Evolutionary conservation across 1,139 yeast species (phyloP).

Genomic region (Pneumocystis canis): DNA sequence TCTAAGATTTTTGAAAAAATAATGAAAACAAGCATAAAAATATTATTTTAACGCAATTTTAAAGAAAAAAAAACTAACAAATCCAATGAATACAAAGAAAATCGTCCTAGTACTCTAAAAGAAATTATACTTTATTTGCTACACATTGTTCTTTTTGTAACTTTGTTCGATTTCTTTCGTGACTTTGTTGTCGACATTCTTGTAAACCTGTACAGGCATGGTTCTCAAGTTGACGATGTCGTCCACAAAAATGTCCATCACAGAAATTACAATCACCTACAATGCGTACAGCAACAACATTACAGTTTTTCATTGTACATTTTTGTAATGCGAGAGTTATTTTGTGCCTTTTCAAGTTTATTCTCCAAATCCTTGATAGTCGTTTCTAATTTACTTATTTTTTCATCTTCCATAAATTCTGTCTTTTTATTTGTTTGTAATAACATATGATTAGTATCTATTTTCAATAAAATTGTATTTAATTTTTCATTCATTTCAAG

Average conservation of each 20-base stretch:
- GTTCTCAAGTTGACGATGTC: constrained; percentile 74
- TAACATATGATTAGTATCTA: background rate
- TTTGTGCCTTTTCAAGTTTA: background rate
- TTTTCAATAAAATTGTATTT: background rate
- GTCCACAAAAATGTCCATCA: constrained; percentile 74
- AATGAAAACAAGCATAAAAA: no score
- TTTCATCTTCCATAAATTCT: background rate
- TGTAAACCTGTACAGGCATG: constrained; percentile 60
- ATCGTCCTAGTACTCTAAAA: no score
- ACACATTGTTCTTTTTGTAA: background rate
- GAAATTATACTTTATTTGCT: background rate
- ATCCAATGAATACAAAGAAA: background rate
- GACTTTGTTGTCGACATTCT: background rate
- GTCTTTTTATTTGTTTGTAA: background rate
- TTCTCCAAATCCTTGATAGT: background rate
- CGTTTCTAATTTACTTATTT: background rate
- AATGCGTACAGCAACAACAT: constrained; percentile 25
- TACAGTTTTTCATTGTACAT: background rate
- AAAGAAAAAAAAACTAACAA: background rate
- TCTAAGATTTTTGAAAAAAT: no score
- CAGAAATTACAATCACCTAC: constrained; percentile 84
- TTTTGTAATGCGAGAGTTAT: background rate
- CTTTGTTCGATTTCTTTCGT: background rate
- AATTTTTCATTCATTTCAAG: background rate
- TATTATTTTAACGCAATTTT: background rate